A percentile compares a stretch with the other conserved stretches of the same genome.
Evolutionary conservation across 169 alveolate genomes (phyloP).

Genomic region (Ichthyophthirius multifiliis): DNA sequence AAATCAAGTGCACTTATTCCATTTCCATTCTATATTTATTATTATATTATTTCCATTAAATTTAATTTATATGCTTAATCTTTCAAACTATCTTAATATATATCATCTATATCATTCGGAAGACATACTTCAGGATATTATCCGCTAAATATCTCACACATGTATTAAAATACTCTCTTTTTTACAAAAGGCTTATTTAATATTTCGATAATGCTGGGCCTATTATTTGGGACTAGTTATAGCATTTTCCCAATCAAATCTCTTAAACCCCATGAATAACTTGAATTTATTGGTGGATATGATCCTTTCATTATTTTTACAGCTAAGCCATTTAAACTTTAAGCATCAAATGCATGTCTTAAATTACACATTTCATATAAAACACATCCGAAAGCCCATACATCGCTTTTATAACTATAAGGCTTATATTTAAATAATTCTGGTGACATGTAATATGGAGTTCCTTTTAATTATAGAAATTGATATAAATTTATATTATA

Average conservation of each 20-base stretch:
- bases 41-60: conserved; percentile 41
- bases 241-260: conserved; percentile 80
- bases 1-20: conserved; percentile 6
- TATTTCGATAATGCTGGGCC: conserved; percentile 83
- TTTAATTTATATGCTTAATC: conserved; percentile 82
- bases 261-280: conserved; percentile 73
- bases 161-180: conserved; percentile 60
- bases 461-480: conserved; percentile 38
- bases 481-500: not conserved
- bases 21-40: conserved; percentile 49
- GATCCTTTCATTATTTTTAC: conserved; percentile 84
- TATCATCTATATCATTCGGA: conserved; percentile 61
- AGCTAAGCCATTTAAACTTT: conserved; percentile 85
- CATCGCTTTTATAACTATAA: conserved; percentile 84
- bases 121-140: conserved; percentile 44
- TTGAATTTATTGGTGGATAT: conserved; percentile 73
- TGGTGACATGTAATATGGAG: conserved; percentile 94
- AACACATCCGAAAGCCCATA: conserved; percentile 89
- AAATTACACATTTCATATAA: conserved; percentile 87
- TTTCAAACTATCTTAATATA: conserved; percentile 69
- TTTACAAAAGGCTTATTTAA: conserved; percentile 76
- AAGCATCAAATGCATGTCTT: conserved; percentile 88
- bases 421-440: conserved; percentile 88
- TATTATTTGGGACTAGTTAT: conserved; percentile 65
- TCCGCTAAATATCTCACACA: conserved; percentile 68